Base-by-base conservation (phyloP, 1,284 basidiomycete species). In the Ganoderma boninense region DNA sequence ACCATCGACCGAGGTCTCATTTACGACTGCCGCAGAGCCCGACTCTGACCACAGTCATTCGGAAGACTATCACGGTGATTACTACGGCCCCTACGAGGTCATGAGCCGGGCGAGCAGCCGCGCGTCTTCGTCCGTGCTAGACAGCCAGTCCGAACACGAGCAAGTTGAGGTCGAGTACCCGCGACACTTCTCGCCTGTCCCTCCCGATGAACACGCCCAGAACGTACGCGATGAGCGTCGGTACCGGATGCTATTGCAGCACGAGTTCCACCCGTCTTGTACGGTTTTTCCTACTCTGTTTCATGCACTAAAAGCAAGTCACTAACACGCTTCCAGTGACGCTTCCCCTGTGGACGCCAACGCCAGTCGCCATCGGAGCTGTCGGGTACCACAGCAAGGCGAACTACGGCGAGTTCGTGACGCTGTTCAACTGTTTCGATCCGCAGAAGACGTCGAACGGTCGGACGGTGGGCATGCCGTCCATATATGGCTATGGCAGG, bases 341-440 rank as follows among this genome's bases (percentile, higher is more conserved):
- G 0, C 80, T 93, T 8, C 90, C 93, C 1, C 80, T 95, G 2
- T 95, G 92, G 93, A 84, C 84, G 2, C 94, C 94, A 0, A 80
- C 84, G 0, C 82, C 75, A 2, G 85, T 95, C 2, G 77, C 82
- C 18, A 79, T 95, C 0, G 94, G 93, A 6, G 87, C 90, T 0
- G 89, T 95, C 1, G 94, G 93, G 5, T 95, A 92, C 77, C 81
- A 93, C 38, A 83, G 83, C 26, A 92, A 89, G 71, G 86, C 89
- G 0, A 79, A 79, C 16, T 93, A 93, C 1, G 72, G 72, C 60
- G 77, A 80, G 38, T 95, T 95, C 74, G 80, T 92, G 40, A 90
- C 89, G 20, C 82, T 95, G 2, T 90, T 94, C 80, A 92, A 93
- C 77, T 86, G 90, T 0, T 84, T 89, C 69, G 79, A 85, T 56